Evolutionary conservation across 768 basidiomycete species (phyloP).

Genomic region (Leccinum rimulosum): DNA sequence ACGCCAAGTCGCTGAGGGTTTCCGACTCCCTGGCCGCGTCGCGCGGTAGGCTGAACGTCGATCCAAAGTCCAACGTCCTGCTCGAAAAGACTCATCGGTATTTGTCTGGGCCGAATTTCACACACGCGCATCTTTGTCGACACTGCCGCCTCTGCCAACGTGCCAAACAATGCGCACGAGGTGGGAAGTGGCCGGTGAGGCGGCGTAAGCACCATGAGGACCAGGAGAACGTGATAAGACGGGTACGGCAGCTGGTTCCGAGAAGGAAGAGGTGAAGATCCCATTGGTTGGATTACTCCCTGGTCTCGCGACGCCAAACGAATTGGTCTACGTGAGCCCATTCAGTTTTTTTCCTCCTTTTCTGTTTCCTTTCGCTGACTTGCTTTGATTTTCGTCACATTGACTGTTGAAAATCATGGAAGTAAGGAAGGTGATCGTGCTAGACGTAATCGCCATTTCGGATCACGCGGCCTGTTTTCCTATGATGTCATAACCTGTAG

Average conservation of each 20-base stretch:
- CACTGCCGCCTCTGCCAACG: constrained; percentile 13
- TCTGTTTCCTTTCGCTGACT: background rate
- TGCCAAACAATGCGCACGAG: constrained; percentile 2
- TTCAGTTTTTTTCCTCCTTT: background rate
- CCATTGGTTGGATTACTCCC: constrained; percentile 80
- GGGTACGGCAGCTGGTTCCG: background rate
- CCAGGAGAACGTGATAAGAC: constrained; percentile 14
- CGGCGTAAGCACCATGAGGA: constrained; percentile 4
- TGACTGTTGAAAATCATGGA: constrained; percentile 53
- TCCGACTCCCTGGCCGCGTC: constrained; percentile 8
- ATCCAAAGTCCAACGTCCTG: constrained; percentile 53
- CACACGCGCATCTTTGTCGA: constrained; percentile 55
- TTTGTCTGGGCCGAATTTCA: constrained; percentile 64
- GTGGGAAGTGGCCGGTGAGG: background rate
- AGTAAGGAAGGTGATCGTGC: constrained; percentile 59
- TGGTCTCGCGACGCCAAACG: constrained; percentile 74
- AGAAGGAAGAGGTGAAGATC: constrained; percentile 46
- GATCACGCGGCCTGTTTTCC: constrained; percentile 54
- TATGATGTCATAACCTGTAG: constrained; percentile 13
- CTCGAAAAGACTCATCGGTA: constrained; percentile 66
- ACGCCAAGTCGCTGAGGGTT: background rate
- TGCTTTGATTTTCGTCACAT: constrained; percentile 2
- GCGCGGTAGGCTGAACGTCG: constrained; percentile 4
- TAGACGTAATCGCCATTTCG: constrained; percentile 72
- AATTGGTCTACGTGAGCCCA: constrained; percentile 64